Conservation (phyloP, 805 yeast genomes). For the Scheffersomyces stipitis region DNA sequence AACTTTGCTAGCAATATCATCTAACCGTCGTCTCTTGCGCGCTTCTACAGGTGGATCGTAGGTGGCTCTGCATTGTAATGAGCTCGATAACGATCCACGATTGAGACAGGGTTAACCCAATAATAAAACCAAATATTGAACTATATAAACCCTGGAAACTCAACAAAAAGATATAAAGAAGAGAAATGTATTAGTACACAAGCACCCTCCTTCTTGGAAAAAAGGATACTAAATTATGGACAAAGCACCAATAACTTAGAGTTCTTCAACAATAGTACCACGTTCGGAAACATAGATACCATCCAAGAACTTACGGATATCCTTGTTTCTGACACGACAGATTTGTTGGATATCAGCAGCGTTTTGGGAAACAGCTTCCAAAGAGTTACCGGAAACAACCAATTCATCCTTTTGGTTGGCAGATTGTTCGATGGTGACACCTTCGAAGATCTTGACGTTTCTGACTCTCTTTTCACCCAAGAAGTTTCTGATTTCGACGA, state of each 20-base stretch:
- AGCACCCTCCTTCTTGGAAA: constrained; percentile 4
- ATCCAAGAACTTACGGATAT: constrained; percentile 99
- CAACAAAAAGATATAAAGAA: constrained; percentile 9
- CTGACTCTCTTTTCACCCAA: constrained; percentile 99
- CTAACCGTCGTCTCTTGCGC: no score
- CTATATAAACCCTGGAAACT: constrained; percentile 26
- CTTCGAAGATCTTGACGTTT: constrained; percentile 80
- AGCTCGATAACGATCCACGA: constrained; percentile 41
- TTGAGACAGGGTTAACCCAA: constrained; percentile 17
- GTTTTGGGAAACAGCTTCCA: constrained; percentile 96
- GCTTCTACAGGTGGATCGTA: constrained; percentile 36
- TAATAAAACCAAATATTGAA: constrained; percentile 22
- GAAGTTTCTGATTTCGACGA: constrained; percentile 97
- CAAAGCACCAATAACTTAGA: constrained; percentile 18
- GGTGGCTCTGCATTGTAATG: constrained; percentile 46
- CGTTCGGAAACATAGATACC: constrained; percentile 99
- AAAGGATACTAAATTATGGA: constrained; percentile 5
- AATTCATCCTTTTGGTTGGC: constrained; percentile 92
- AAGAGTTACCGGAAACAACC: constrained; percentile 89
- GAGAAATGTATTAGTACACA: constrained; percentile 26
- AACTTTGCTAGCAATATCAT: no score
- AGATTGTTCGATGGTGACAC: constrained; percentile 84
- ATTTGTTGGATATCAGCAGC: constrained; percentile 98
- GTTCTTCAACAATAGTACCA: constrained; percentile 78
- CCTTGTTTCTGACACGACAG: constrained; percentile 99